Evolutionary conservation across 208 protist species (phyloP).

Genomic region (Trypanosoma cruzi): DNA sequence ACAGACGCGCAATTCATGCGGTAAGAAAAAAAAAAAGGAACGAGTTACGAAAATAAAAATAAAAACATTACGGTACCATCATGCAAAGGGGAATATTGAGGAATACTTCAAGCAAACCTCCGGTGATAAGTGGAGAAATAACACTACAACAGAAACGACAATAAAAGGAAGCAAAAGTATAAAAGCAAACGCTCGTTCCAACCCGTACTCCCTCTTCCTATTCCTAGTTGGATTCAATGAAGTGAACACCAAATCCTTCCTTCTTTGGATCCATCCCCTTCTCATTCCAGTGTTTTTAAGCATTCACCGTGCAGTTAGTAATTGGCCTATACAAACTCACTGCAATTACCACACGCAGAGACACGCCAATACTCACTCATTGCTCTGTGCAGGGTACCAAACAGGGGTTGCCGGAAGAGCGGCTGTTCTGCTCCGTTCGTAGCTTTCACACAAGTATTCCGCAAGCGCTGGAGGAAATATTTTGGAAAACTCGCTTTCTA

Average conservation of each 20-base stretch:
- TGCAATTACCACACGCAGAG: background rate
- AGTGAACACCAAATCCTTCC: no score
- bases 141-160: background rate
- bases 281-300: background rate
- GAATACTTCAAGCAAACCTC: background rate
- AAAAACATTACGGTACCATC: no score
- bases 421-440: slow-evolving; percentile 67
- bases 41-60: background rate
- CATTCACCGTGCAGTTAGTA: no score
- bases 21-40: slow-evolving; percentile 12
- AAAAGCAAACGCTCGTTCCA: background rate
- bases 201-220: no score
- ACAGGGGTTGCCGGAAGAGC: slow-evolving; percentile 45
- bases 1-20: background rate
- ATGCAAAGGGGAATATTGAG: no score
- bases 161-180: background rate
- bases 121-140: background rate
- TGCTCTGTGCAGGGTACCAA: slow-evolving; percentile 49
- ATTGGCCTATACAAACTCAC: background rate
- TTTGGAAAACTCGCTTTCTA: slow-evolving; percentile 58
- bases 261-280: background rate
- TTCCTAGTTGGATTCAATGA: no score
- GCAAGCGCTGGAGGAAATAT: slow-evolving; percentile 60
- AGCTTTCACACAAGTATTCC: slow-evolving; percentile 71
- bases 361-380: slow-evolving; percentile 5